Evolutionary conservation across 192 early-diverging fungal species (phyloP).

Genomic region (Linnemannia schmuckeri): DNA sequence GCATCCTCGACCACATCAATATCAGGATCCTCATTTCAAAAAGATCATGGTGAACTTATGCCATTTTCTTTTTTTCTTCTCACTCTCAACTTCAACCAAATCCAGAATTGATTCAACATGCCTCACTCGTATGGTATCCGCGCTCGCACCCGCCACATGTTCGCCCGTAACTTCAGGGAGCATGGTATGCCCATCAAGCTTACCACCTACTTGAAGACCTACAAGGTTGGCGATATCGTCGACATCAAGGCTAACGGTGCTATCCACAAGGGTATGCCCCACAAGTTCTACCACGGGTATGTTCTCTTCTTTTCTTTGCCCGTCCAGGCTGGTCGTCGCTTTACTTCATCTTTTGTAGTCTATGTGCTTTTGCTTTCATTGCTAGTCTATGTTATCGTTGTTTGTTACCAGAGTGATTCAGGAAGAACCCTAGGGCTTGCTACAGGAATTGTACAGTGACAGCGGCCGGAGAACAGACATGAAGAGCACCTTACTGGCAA

Average conservation of each 20-base stretch:
- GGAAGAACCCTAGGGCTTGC: too few relatives aligned
- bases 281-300: conserved; percentile 99
- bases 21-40: neutral
- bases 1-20: neutral
- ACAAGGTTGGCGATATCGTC: conserved; percentile 99
- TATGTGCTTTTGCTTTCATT: too few relatives aligned
- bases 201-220: conserved; percentile 98
- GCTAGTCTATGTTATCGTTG: too few relatives aligned
- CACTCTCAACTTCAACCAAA: neutral
- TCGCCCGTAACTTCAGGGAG: conserved; percentile 96
- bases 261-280: conserved; percentile 99
- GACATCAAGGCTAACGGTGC: conserved; percentile 99
- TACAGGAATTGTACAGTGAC: too few relatives aligned
- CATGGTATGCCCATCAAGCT: conserved; percentile 89
- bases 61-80: conserved; percentile 17
- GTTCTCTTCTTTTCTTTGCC: neutral
- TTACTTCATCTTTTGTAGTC: neutral
- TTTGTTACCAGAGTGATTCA: too few relatives aligned
- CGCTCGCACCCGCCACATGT: conserved; percentile 98
- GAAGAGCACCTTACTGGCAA: too few relatives aligned
- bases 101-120: conserved; percentile 66
- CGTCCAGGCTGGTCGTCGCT: neutral
- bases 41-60: conserved; percentile 30
- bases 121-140: conserved; percentile 93
- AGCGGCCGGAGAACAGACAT: too few relatives aligned